Evolutionary conservation across 208 protist species (phyloP), one percentile per base, ranked within the genome.

Genomic region (Trypanosoma congolense): DNA sequence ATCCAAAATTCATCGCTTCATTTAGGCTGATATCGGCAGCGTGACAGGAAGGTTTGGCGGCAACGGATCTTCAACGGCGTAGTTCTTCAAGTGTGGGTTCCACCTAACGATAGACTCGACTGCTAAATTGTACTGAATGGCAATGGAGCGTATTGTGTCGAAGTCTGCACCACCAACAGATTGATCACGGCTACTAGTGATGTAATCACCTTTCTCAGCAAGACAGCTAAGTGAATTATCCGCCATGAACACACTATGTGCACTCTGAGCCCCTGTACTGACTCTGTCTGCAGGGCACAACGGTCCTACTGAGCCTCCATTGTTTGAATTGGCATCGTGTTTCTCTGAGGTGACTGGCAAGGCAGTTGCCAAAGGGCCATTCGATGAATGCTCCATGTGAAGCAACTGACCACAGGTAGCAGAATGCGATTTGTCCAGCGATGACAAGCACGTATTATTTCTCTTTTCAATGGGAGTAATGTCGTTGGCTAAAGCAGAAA

Each of bases 1-100:
- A n/a, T n/a, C n/a, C n/a, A n/a, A n/a, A n/a, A n/a, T n/a, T n/a
- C n/a, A n/a, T n/a, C n/a, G n/a, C n/a, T n/a, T n/a, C n/a, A n/a
- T 14, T 61, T 52, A 42, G 6, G 16, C 30, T 47, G 14, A 35
- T 30, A 77, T 43, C 47, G 77, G 77, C 31, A 92, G 52, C 21
- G 83, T 71, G 56, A 92, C 85, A 25, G 75, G 73, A 35, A 92
- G 51, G 48, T 89, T 77, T 5, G 84, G 57, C 24, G 84, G 84
- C 36, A 92, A 66, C 16, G 84, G 78, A 28, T 88, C 80, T 41
- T 69, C 65, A 3, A 65, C 31, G 5, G 24, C 47, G 64, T 87
- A 92, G 28, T 45, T 59, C 47, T 53, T 61, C 38, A 92, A 49
- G 45, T 79, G 86, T 18, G 78, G 77, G 45, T 92, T 92, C 67